Percentiles rank a stretch among this genome's conserved stretches.
Evolutionary conservation across 2,329 filamentous ascomycete genomes (phyloP).

Genomic region (Cladosporium sp.): DNA sequence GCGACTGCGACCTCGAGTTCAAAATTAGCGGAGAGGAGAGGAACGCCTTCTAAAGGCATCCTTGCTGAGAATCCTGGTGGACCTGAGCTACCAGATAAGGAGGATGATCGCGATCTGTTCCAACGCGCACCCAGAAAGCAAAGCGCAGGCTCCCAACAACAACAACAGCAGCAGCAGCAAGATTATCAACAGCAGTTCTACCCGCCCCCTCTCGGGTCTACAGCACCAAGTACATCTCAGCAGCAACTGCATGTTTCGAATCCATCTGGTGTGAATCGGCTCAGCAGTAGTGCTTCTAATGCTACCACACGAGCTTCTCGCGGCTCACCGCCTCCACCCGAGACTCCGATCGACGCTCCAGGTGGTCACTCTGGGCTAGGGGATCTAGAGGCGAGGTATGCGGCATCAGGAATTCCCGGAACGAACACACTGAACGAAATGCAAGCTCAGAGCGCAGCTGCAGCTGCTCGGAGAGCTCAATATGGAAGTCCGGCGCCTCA

Average conservation of each 20-base stretch:
- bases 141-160: conserved; percentile 13
- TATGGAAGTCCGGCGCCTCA: conserved; percentile 51
- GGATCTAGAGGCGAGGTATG: conserved; percentile 87
- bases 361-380: conserved; percentile 39
- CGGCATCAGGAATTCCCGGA: conserved; percentile 83
- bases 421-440: conserved; percentile 75
- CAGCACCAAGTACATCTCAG: conserved; percentile 17
- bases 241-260: conserved; percentile 48
- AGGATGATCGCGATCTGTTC: conserved; percentile 63
- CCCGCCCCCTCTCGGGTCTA: conserved; percentile 45
- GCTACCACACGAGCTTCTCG: conserved; percentile 88
- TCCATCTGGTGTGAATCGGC: conserved; percentile 52
- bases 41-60: conserved; percentile 68
- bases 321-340: conserved; percentile 89
- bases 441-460: conserved; percentile 70
- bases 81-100: conserved; percentile 67
- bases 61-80: conserved; percentile 72
- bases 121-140: conserved; percentile 53
- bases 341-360: conserved; percentile 67
- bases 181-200: conserved; percentile 54
- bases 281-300: conserved; percentile 81
- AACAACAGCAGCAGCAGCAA: conserved; percentile 14
- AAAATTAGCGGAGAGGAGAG: conserved; percentile 73
- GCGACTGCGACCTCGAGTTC: conserved; percentile 28
- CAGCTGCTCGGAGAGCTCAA: conserved; percentile 73